phyloP scores from a whole-genome alignment of 495 filamentous ascomycete genomes.

The Aspergillus asperescens region DNA sequence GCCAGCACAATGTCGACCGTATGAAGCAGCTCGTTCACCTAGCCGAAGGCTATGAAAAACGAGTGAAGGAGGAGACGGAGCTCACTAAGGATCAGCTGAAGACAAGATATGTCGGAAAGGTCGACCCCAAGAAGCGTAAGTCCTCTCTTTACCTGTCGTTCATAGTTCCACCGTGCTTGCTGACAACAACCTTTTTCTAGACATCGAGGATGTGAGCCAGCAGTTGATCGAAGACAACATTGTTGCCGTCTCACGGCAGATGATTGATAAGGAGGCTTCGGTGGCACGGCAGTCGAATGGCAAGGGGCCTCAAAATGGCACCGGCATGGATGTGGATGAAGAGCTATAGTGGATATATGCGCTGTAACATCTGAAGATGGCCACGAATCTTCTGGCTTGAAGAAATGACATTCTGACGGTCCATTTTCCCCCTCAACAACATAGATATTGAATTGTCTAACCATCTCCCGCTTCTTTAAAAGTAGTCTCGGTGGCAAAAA shows the following conservation, averaged over 20 bases:
- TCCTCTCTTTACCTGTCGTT: slow-evolving; percentile 9
- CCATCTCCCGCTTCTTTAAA: not conserved
- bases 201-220: slow-evolving; percentile 93
- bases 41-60: slow-evolving; percentile 95
- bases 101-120: slow-evolving; percentile 97
- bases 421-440: not conserved
- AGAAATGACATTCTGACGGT: slow-evolving; percentile 3
- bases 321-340: slow-evolving; percentile 55
- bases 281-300: slow-evolving; percentile 47
- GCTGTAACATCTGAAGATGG: not conserved
- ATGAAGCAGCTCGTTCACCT: slow-evolving; percentile 82
- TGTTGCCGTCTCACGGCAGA: slow-evolving; percentile 88
- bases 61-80: slow-evolving; percentile 96
- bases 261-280: slow-evolving; percentile 98
- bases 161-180: not conserved
- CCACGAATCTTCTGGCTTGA: not conserved
- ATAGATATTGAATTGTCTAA: not conserved
- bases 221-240: slow-evolving; percentile 98
- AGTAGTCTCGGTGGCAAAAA: not conserved
- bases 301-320: slow-evolving; percentile 53
- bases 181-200: slow-evolving; percentile 35
- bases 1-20: slow-evolving; percentile 72
- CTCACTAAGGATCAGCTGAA: slow-evolving; percentile 95
- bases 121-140: slow-evolving; percentile 96
- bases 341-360: slow-evolving; percentile 41